phyloP scores from a whole-genome alignment of 2,329 filamentous ascomycete species.

The Talaromyces albobiverticillius region DNA sequence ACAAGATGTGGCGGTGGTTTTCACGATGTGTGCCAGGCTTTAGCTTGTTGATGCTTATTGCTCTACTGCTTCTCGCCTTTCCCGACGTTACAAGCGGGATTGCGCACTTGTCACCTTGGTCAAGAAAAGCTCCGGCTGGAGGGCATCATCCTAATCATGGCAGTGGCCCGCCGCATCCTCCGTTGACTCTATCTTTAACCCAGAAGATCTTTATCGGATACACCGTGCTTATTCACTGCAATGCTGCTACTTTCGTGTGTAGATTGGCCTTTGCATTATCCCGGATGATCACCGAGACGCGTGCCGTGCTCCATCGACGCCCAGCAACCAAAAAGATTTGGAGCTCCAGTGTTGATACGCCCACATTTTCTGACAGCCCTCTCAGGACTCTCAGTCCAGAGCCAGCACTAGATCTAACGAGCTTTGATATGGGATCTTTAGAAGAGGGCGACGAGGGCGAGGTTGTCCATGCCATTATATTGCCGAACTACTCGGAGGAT shows the following conservation, averaged over 20 bases:
- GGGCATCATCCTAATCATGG: neutral
- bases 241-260: conserved; percentile 59
- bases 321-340: conserved; percentile 1
- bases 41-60: conserved; percentile 25
- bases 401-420: neutral
- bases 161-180: neutral
- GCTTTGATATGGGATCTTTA: conserved; percentile 43
- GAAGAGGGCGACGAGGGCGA: conserved; percentile 50
- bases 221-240: conserved; percentile 61
- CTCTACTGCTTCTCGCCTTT: conserved; percentile 23
- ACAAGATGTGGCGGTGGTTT: conserved; percentile 25
- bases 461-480: conserved; percentile 64
- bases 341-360: neutral
- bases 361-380: conserved; percentile 15
- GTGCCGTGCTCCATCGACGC: conserved; percentile 20
- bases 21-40: conserved; percentile 30
- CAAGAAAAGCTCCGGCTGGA: conserved; percentile 14
- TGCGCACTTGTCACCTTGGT: conserved; percentile 18
- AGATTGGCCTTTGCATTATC: conserved; percentile 48
- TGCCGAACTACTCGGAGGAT: conserved; percentile 74
- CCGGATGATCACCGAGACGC: conserved; percentile 33
- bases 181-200: conserved; percentile 19
- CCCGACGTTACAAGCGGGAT: conserved; percentile 17
- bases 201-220: conserved; percentile 59
- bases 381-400: conserved; percentile 13